A percentile compares a stretch with the other conserved stretches of the same genome.
Conservation (phyloP, 768 basidiomycete genomes). For the Rhodotorula kratochvilovae region DNA sequence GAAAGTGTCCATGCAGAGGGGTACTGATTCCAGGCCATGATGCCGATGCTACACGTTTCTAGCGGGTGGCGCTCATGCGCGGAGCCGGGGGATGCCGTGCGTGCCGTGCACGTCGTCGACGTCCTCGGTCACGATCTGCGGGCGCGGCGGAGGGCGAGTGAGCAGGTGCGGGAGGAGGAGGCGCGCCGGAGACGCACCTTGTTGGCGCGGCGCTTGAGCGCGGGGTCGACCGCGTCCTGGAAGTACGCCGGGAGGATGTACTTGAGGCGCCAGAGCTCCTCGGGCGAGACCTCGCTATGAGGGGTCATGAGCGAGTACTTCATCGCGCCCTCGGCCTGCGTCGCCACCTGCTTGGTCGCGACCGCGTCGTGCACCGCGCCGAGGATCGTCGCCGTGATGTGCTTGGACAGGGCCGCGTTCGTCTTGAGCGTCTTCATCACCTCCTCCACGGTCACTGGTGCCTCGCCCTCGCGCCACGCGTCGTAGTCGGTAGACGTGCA, state of each 20-base stretch:
- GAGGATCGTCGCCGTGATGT: slow-evolving; percentile 50
- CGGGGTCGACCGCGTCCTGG: slow-evolving; percentile 27
- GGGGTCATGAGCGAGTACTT: slow-evolving; percentile 73
- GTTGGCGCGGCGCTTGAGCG: neutral
- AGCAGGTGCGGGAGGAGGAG: neutral
- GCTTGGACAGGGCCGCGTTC: slow-evolving; percentile 81
- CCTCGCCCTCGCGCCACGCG: slow-evolving; percentile 77
- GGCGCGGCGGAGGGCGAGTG: neutral
- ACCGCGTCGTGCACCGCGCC: slow-evolving; percentile 56
- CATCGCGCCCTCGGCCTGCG: slow-evolving; percentile 77
- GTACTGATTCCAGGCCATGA: too few species aligned
- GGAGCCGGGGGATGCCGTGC: slow-evolving; percentile 1
- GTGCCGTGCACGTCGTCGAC: neutral
- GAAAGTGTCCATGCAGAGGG: too few species aligned
- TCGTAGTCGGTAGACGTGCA: slow-evolving; percentile 83
- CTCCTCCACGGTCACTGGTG: slow-evolving; percentile 80
- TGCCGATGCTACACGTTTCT: too few species aligned
- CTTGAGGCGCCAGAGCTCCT: slow-evolving; percentile 64
- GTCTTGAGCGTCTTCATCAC: slow-evolving; percentile 80
- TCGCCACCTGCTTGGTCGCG: slow-evolving; percentile 56
- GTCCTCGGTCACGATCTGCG: neutral
- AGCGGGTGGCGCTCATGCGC: neutral
- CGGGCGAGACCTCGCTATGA: slow-evolving; percentile 54
- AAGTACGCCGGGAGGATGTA: slow-evolving; percentile 79
- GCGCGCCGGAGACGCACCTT: neutral